Conservation (phyloP, 2,329 filamentous ascomycete genomes). For the Acrodontium crateriforme region DNA sequence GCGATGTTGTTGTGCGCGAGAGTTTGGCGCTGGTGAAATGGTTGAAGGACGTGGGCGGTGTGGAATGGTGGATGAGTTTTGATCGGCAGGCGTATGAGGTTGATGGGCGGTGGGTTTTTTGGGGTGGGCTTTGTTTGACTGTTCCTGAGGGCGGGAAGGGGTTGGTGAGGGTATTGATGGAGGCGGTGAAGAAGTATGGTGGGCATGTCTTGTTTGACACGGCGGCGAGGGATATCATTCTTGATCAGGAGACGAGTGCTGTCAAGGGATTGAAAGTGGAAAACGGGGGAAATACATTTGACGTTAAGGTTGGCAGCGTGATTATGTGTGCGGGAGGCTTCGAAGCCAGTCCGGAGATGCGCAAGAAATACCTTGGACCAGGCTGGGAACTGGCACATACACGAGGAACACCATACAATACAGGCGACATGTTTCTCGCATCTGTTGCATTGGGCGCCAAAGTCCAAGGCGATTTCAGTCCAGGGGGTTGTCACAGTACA, state of each 20-base stretch:
- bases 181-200: slow-evolving; percentile 30
- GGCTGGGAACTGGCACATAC: slow-evolving; percentile 51
- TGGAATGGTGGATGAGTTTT: slow-evolving; percentile 39
- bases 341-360: slow-evolving; percentile 45
- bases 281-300: slow-evolving; percentile 11
- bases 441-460: slow-evolving; percentile 37
- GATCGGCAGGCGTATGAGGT: slow-evolving; percentile 53
- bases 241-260: slow-evolving; percentile 17
- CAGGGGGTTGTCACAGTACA: slow-evolving; percentile 52
- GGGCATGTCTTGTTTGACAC: slow-evolving; percentile 36
- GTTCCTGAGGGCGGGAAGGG: slow-evolving; percentile 47
- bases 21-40: slow-evolving; percentile 17
- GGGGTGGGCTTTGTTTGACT: slow-evolving; percentile 50
- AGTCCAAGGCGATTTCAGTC: slow-evolving; percentile 25
- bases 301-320: slow-evolving; percentile 28
- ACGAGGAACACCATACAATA: slow-evolving; percentile 51
- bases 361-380: slow-evolving; percentile 41
- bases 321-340: slow-evolving; percentile 50
- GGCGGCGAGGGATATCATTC: slow-evolving; percentile 28
- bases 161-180: slow-evolving; percentile 36
- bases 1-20: slow-evolving; percentile 32
- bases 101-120: slow-evolving; percentile 48
- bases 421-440: slow-evolving; percentile 42
- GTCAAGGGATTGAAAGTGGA: slow-evolving; percentile 23
- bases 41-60: slow-evolving; percentile 13